Conservation (phyloP, 345 rosid genomes). For the Acer saccharum region DNA sequence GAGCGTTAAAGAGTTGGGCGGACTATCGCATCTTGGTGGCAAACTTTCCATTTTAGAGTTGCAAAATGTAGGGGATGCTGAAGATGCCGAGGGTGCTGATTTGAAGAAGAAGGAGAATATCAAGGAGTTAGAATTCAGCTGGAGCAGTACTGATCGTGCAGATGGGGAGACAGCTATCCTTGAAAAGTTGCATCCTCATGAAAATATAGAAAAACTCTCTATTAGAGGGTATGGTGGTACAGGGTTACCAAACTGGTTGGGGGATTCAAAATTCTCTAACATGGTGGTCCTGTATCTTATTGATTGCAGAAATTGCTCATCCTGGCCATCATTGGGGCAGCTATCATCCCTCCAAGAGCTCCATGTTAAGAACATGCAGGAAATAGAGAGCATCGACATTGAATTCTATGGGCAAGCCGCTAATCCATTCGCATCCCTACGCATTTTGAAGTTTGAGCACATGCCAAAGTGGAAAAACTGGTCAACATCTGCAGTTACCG, state of each 20-base stretch:
- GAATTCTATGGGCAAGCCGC: not conserved
- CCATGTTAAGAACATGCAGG: conserved; percentile 25
- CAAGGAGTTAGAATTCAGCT: conserved; percentile 29
- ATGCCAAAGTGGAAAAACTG: conserved; percentile 34
- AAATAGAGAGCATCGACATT: conserved; percentile 20
- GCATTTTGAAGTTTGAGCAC: conserved; percentile 27
- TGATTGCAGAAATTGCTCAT: conserved; percentile 33
- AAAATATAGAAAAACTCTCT: conserved; percentile 28
- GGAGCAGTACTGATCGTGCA: conserved; percentile 24
- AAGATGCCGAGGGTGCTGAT: conserved; percentile 30
- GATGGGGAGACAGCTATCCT: conserved; percentile 28
- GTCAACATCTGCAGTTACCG: conserved; percentile 20
- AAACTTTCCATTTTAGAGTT: conserved; percentile 31
- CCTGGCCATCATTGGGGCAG: conserved; percentile 42
- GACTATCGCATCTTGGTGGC: conserved; percentile 28
- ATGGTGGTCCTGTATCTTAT: conserved; percentile 20
- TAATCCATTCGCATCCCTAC: conserved; percentile 33
- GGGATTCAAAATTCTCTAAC: conserved; percentile 29
- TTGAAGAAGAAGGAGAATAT: conserved; percentile 31
- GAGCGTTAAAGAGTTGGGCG: conserved; percentile 31
- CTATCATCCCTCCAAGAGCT: conserved; percentile 41
- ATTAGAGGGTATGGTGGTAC: conserved; percentile 30
- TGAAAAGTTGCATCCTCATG: conserved; percentile 33
- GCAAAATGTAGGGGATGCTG: conserved; percentile 31
- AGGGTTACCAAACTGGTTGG: conserved; percentile 39